phyloP scores from a whole-genome alignment of 306 rosid genomes.

The Amphicarpaea edgeworthii region DNA sequence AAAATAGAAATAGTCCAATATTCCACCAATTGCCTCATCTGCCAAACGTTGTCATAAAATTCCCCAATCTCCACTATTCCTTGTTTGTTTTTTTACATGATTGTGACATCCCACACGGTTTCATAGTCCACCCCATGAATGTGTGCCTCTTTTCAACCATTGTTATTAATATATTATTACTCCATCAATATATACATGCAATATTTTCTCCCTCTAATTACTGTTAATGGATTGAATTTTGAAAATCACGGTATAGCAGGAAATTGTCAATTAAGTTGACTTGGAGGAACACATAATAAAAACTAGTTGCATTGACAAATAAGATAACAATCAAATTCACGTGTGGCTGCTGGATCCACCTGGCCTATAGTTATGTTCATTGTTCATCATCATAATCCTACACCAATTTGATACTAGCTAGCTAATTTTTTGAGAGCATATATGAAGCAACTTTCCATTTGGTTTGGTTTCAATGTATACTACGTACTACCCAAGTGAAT shows the following conservation, averaged over 20 bases:
- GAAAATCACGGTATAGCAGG: slow-evolving; percentile 36
- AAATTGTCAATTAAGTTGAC: slow-evolving; percentile 57
- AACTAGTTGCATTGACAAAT: slow-evolving; percentile 51
- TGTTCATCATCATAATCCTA: slow-evolving; percentile 30
- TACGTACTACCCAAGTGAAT: slow-evolving; percentile 1
- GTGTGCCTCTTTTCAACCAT: slow-evolving; percentile 37
- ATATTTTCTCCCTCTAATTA: slow-evolving; percentile 15
- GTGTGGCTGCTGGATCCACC: slow-evolving; percentile 50
- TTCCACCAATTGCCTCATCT: slow-evolving; percentile 43
- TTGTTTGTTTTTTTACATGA: slow-evolving; percentile 33
- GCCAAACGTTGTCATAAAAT: slow-evolving; percentile 46
- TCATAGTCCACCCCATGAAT: slow-evolving; percentile 30
- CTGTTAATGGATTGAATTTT: slow-evolving; percentile 45
- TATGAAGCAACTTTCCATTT: background rate
- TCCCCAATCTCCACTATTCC: slow-evolving; percentile 38
- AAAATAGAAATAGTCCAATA: slow-evolving; percentile 39
- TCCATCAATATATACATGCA: background rate
- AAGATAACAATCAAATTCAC: slow-evolving; percentile 53
- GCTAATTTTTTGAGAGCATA: background rate
- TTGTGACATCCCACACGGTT: slow-evolving; percentile 40
- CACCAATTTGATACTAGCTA: slow-evolving; percentile 3
- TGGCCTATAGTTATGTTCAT: too few species aligned
- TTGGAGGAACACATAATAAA: slow-evolving; percentile 26
- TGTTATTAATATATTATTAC: slow-evolving; percentile 23
- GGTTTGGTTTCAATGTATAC: background rate